Percentiles rank a stretch among this genome's conserved stretches.
Conservation (phyloP, 78 protist species). For the Monocercomonoides exilis region DNA sequence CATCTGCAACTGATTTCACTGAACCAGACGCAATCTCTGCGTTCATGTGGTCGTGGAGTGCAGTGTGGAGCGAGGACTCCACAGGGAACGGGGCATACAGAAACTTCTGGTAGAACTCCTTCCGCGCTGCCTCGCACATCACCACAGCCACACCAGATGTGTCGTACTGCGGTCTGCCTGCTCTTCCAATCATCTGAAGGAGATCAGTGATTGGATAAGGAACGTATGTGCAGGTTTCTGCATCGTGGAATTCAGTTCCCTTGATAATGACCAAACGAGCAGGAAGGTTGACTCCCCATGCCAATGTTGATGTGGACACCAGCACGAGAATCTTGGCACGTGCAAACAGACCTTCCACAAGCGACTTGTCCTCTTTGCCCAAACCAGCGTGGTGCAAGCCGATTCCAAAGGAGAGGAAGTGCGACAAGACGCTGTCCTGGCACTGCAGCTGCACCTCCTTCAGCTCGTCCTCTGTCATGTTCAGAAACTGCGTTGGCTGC, state of each 20-base stretch:
- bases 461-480: constrained; percentile 32
- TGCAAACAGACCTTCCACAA: constrained; percentile 29
- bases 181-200: constrained; percentile 99
- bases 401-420: constrained; percentile 82
- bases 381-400: constrained; percentile 98
- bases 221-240: constrained; percentile 63
- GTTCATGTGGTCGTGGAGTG: constrained; percentile 83
- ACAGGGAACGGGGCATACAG: constrained; percentile 96
- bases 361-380: constrained; percentile 50
- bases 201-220: constrained; percentile 92
- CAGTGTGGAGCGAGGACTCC: constrained; percentile 70
- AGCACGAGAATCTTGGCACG: constrained; percentile 51
- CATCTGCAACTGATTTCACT: constrained; percentile 29
- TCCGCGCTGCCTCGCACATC: constrained; percentile 78
- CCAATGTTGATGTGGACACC: constrained; percentile 94
- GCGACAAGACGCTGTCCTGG: constrained; percentile 59
- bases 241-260: constrained; percentile 74
- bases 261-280: constrained; percentile 96
- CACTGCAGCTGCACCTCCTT: constrained; percentile 17
- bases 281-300: constrained; percentile 99
- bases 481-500: constrained; percentile 49
- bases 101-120: constrained; percentile 86
- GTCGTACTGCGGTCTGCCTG: constrained; percentile 98
- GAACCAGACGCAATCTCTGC: constrained; percentile 69
- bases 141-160: constrained; percentile 63